Base-by-base conservation (phyloP, 805 yeast species). In the Isabelozyma gotoi region DNA sequence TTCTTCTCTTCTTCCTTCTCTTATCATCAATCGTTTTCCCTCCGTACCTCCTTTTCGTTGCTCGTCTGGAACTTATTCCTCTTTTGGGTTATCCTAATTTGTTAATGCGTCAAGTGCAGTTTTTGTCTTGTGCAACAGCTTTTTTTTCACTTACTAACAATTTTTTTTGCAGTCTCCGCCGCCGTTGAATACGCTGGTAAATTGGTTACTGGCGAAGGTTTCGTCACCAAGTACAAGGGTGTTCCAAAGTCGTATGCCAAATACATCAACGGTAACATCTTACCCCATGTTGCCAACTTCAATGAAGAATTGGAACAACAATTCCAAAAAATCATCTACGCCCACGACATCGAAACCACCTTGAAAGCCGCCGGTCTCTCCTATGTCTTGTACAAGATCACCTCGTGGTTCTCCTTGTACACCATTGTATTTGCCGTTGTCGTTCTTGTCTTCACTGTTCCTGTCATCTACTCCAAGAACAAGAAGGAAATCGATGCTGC, bases 111-210 rank as follows among this genome's bases (percentile, higher is more conserved):
- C n/a, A n/a, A n/a, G n/a, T n/a, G n/a, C n/a, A n/a, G n/a, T n/a
- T n/a, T n/a, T n/a, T n/a, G n/a, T n/a, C n/a, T n/a, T 21, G 10
- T 21, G 27, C 27, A 24, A 24, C n/a, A n/a, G n/a, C n/a, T n/a
- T n/a, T n/a, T 17, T 34, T 10, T 14, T 36, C 34, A 27, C 35
- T 21, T 60, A 57, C 64, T 59, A 60, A 60, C 63, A 35, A 29
- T 37, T 24, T 29, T 19, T 41, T 15, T 34, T 44, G 24, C 74
- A 48, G 70, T 77, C 20, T 77, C 92, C 39, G 94, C 90, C 41
- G 73, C 78, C 44, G 86, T 84, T 43, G 97, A 91, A 72, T 86
- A 83, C 59, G 73, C 76, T 44, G 85, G 96, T 48, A 85, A 85
- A 60, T 55, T 81, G 35, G 67, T 85, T 52, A 76, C 87, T 39